Percentiles rank a stretch among this genome's conserved stretches.
These are phyloP conservation scores for Candida boleticola DNA, from an alignment of 805 yeast species.

Conservation along the genomic window DNA sequence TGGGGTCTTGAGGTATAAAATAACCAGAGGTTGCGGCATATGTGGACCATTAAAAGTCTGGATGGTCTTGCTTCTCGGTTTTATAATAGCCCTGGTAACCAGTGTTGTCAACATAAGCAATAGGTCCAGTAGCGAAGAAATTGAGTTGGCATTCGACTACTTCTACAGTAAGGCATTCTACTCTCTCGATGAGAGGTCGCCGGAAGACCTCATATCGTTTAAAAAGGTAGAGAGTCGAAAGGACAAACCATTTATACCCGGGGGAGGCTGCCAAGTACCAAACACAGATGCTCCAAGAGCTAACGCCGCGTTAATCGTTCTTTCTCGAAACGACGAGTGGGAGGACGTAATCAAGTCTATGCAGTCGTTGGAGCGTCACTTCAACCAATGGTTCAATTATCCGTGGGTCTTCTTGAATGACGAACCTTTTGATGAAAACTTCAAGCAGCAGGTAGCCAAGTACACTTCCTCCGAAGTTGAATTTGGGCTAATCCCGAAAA, in stretches of 20 bases:
- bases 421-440: slow-evolving; percentile 65
- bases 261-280: slow-evolving; percentile 53
- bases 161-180: too few relatives aligned
- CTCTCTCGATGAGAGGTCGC: too few relatives aligned
- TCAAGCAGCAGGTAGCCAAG: slow-evolving; percentile 49
- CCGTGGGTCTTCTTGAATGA: slow-evolving; percentile 92
- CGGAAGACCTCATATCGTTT: too few relatives aligned
- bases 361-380: slow-evolving; percentile 76
- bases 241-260: too few relatives aligned
- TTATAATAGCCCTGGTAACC: too few relatives aligned
- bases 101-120: too few relatives aligned
- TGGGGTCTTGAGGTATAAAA: too few relatives aligned
- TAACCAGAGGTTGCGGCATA: too few relatives aligned
- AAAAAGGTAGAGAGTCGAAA: too few relatives aligned
- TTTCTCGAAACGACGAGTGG: slow-evolving; percentile 79
- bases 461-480: slow-evolving; percentile 61
- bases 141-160: neutral
- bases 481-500: slow-evolving; percentile 63
- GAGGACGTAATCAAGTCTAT: slow-evolving; percentile 75
- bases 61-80: too few relatives aligned
- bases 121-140: neutral
- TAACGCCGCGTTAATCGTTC: slow-evolving; percentile 81
- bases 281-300: slow-evolving; percentile 46
- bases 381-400: slow-evolving; percentile 90
- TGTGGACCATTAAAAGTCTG: too few relatives aligned